Evolutionary conservation across 306 rosid species (phyloP).

Genomic region (Pterocarpus santalinus): DNA sequence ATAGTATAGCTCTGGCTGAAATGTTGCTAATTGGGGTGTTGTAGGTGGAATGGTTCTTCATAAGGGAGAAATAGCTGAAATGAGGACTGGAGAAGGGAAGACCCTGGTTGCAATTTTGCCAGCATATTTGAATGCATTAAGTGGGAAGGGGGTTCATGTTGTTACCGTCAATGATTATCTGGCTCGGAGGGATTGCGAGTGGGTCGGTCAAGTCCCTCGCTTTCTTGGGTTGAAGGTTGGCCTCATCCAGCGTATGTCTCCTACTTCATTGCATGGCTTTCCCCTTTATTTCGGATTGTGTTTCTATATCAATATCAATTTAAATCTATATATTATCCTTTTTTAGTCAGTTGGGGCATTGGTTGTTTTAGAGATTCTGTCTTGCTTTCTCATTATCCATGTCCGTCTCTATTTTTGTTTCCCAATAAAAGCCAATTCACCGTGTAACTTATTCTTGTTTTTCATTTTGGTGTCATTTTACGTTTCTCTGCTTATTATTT

Average conservation of each 20-base stretch:
- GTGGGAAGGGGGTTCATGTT: constrained; percentile 94
- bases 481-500: constrained; percentile 13
- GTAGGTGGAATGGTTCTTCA: constrained; percentile 98
- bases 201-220: constrained; percentile 99
- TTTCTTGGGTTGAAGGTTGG: constrained; percentile 99
- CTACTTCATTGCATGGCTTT: constrained; percentile 39
- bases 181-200: constrained; percentile 95
- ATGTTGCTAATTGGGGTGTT: constrained; percentile 38
- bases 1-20: neutral
- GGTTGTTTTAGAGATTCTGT: constrained; percentile 30
- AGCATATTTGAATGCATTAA: constrained; percentile 90
- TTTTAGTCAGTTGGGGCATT: constrained; percentile 25
- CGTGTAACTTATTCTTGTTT: constrained; percentile 18
- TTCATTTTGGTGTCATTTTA: neutral
- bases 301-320: neutral
- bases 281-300: constrained; percentile 2
- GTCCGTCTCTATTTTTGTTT: constrained; percentile 22
- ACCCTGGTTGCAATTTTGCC: constrained; percentile 97
- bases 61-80: constrained; percentile 97
- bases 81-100: constrained; percentile 99
- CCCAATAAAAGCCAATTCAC: neutral
- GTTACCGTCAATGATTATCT: constrained; percentile 97
- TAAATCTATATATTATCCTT: constrained; percentile 13
- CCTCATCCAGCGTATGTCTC: constrained; percentile 98
- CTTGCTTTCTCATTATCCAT: constrained; percentile 20